A percentile compares a stretch with the other conserved stretches of the same genome.
Evolutionary conservation across 1,284 basidiomycete species (phyloP).

Genomic region (Tetrapyrgos nigripes): DNA sequence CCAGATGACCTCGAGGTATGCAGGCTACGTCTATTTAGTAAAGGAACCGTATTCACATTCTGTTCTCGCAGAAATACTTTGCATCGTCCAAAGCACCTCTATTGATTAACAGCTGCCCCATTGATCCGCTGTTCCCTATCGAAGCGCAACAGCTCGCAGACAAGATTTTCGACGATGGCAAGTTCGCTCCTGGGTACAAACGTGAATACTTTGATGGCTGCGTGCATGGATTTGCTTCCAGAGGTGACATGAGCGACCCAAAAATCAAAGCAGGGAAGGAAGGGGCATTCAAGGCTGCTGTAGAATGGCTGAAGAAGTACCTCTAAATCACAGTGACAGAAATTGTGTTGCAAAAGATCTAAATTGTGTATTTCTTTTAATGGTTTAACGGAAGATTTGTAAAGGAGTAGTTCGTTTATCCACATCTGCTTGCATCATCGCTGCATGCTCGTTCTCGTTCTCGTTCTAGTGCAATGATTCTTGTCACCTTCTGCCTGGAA

Average conservation of each 20-base stretch:
- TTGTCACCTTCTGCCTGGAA: no score
- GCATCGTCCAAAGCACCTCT: slow-evolving; percentile 56
- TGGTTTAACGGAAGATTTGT: no score
- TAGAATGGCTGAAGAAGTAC: slow-evolving; percentile 56
- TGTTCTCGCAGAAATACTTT: slow-evolving; percentile 51
- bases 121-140: slow-evolving; percentile 56
- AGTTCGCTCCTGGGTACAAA: slow-evolving; percentile 62
- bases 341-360: no score
- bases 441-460: no score
- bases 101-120: slow-evolving; percentile 67
- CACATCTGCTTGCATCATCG: no score
- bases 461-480: no score
- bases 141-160: slow-evolving; percentile 57
- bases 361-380: no score
- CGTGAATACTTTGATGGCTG: slow-evolving; percentile 61
- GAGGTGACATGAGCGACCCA: slow-evolving; percentile 54
- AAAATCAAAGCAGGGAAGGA: slow-evolving; percentile 67
- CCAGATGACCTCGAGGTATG: slow-evolving; percentile 17
- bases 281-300: slow-evolving; percentile 60
- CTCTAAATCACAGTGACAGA: no score
- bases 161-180: slow-evolving; percentile 53
- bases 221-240: slow-evolving; percentile 68
- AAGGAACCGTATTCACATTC: not conserved
- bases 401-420: no score
- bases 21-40: not conserved